Evolutionary conservation across 257 asterid species (phyloP), one percentile per base, ranked within the genome.

Genomic region (Ballota nigra): DNA sequence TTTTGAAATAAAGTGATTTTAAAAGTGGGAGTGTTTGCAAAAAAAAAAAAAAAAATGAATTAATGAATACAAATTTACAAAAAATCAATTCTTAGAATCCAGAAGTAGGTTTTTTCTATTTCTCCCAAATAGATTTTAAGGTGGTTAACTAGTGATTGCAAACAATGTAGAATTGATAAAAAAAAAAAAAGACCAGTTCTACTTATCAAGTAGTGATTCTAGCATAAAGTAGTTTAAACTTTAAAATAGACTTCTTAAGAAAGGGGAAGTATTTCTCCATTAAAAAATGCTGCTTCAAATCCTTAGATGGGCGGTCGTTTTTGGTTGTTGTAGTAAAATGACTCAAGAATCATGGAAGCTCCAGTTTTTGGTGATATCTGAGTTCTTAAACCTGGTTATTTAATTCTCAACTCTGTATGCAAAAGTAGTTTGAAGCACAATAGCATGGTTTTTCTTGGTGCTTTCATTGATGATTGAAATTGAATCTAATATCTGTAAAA

Each of bases 271-370:
- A 24, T 36, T 16, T 60, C 40, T n/a, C 52, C 36, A 45, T 59
- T 62, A 38, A 51, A 26, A 49, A 38, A 38, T 61, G 75, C 26
- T 60, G 62, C 62, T 78, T 60, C 16, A 10, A 47, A 29, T 47
- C 23, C 19, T 29, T 51, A 36, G 43, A 45, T 58, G 61, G 8
- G 36, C 28, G 8, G 13, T 28, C 6, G 45, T 20, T 41, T 55
- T n/a, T 40, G 73, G 62, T 74, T 40, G 11, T 22, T 66, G 28
- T 43, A 40, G 63, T 20, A 33, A 28, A 63, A 56, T 56, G 38
- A 7, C 22, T 47, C 55, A 47, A 47, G 55, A 47, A 47, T 47
- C 55, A 1, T 47, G 22, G 71, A 47, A 29, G 28, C 52, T 22
- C 33, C 60, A 18, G 4, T 13, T 26, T 45, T 13, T 66, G 45